Conservation (phyloP, 306 rosid species). For the Hippophae gyantsensis region DNA sequence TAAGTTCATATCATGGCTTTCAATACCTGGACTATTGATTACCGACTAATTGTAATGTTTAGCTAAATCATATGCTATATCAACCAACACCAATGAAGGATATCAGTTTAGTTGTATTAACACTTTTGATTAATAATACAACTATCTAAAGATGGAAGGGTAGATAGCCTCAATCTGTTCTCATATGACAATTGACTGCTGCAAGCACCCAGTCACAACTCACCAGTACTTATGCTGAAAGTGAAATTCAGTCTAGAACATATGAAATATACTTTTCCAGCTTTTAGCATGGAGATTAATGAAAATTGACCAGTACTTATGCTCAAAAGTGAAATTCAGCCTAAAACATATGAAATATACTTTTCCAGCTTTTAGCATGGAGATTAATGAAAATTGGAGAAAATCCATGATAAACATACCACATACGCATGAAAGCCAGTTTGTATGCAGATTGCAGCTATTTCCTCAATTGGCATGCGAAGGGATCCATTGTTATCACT, state of each 20-base stretch:
- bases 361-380: too few species aligned
- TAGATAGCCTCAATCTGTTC: too few species aligned
- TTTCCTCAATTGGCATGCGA: constrained; percentile 47
- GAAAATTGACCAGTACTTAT: background rate
- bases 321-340: background rate
- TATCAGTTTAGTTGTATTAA: too few species aligned
- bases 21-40: too few species aligned
- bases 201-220: too few species aligned
- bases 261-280: too few species aligned
- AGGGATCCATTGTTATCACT: constrained; percentile 31
- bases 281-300: too few species aligned
- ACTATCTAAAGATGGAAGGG: too few species aligned
- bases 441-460: constrained; percentile 82
- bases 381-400: background rate
- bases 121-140: too few species aligned
- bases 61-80: background rate
- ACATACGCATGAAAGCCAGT: constrained; percentile 76
- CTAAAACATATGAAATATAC: too few species aligned
- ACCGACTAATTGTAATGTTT: background rate
- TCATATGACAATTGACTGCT: too few species aligned
- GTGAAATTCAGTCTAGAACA: too few species aligned
- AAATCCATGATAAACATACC: constrained; percentile 31
- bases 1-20: background rate
- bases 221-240: background rate
- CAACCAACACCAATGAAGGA: background rate